Evolutionary conservation across 2,329 filamentous ascomycete genomes (phyloP).

Genomic region (Colletotrichum tofieldiae): DNA sequence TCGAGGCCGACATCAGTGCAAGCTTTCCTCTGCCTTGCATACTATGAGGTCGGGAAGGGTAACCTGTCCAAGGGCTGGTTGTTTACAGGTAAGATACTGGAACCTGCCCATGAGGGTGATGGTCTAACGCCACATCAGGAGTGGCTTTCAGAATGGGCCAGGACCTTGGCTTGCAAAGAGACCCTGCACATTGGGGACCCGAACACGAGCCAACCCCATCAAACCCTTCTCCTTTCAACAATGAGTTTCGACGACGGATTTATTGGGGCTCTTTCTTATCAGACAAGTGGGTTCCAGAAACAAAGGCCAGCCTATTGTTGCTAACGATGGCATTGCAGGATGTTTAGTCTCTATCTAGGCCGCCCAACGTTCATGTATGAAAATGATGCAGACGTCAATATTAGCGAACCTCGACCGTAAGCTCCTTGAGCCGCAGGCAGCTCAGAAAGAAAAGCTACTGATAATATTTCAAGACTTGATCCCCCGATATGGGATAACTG

Average conservation of each 20-base stretch:
- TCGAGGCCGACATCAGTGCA: constrained; percentile 48
- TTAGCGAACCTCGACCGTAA: constrained; percentile 21
- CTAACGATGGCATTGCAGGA: neutral
- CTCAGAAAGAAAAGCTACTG: neutral
- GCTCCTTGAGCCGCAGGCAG: neutral
- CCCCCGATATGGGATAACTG: constrained; percentile 32
- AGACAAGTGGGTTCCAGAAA: constrained; percentile 44
- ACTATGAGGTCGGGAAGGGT: constrained; percentile 49
- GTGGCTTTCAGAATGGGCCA: constrained; percentile 53
- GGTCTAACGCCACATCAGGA: constrained; percentile 32
- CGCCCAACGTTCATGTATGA: constrained; percentile 42
- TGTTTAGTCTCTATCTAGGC: constrained; percentile 44
- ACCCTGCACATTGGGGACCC: constrained; percentile 45
- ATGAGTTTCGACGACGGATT: constrained; percentile 49
- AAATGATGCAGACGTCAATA: constrained; percentile 40
- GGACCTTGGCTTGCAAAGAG: constrained; percentile 50
- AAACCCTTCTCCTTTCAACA: constrained; percentile 38
- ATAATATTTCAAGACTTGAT: neutral
- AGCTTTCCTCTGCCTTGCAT: constrained; percentile 48
- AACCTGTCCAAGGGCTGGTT: constrained; percentile 50
- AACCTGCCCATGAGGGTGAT: constrained; percentile 31
- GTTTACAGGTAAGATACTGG: constrained; percentile 21
- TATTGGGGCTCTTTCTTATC: constrained; percentile 51
- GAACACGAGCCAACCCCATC: constrained; percentile 43
- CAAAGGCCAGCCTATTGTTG: neutral